Percentiles rank a stretch among this genome's conserved stretches.
Evolutionary conservation across 768 basidiomycete genomes (phyloP).

Genomic region (Vishniacozyma victoriae): DNA sequence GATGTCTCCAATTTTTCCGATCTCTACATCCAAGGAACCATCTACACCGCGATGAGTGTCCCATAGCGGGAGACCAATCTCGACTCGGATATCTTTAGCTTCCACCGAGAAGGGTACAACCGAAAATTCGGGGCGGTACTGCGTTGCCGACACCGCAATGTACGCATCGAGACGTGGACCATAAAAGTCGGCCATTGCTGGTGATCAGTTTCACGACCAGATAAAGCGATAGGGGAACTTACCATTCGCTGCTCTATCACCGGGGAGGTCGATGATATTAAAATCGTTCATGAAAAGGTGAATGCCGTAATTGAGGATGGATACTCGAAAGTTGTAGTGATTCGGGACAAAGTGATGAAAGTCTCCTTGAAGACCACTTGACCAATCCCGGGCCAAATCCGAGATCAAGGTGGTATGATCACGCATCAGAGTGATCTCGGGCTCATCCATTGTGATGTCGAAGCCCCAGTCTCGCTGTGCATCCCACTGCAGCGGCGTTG

Average conservation of each 20-base stretch:
- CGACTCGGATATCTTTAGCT: conserved; percentile 56
- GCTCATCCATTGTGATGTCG: conserved; percentile 63
- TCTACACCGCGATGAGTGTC: conserved; percentile 68
- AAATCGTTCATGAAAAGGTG: conserved; percentile 88
- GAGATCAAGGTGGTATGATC: conserved; percentile 93
- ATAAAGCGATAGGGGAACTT: conserved; percentile 8
- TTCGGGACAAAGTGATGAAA: conserved; percentile 79
- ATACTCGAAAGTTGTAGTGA: conserved; percentile 64
- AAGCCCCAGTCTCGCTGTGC: conserved; percentile 71
- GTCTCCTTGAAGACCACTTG: conserved; percentile 70
- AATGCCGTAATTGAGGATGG: conserved; percentile 68
- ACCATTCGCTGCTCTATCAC: conserved; percentile 80
- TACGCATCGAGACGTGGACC: conserved; percentile 57
- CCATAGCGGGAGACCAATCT: conserved; percentile 77
- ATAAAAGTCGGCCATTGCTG: conserved; percentile 67
- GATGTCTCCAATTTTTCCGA: conserved; percentile 60
- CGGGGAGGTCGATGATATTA: conserved; percentile 89
- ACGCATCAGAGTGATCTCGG: conserved; percentile 70
- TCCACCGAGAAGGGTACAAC: conserved; percentile 62
- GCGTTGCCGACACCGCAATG: conserved; percentile 61
- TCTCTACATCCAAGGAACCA: conserved; percentile 56
- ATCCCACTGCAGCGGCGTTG: conserved; percentile 77
- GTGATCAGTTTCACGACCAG: conserved; percentile 6
- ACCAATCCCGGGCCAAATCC: conserved; percentile 90
- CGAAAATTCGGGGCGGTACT: conserved; percentile 65